Evolutionary conservation across 768 basidiomycete genomes (phyloP), one percentile per base, ranked within the genome.

Genomic region (Hysterangium stoloniferum): DNA sequence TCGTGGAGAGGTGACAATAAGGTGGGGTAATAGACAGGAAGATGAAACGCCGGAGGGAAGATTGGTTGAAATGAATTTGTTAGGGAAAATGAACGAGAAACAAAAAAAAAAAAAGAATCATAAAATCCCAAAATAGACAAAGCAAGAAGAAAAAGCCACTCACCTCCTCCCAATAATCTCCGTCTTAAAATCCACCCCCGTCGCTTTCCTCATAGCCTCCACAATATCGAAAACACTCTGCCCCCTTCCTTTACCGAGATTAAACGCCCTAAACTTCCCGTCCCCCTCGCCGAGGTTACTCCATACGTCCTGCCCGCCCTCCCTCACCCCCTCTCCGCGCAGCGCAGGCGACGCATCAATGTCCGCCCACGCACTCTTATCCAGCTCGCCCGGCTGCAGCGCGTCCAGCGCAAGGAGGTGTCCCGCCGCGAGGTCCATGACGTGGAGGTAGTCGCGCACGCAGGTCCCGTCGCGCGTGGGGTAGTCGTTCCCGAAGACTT

Each of bases 391-490:
- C 1, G 76, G 69, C 2, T 68, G 72, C 22, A 98, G 77, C 12
- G 90, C 91, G 45, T 94, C 85, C 34, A 98, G 75, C 1, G 96
- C 91, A 43, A 92, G 78, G 44, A 95, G 73, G 67, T 99, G 96
- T 1, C 96, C 96, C 13, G 81, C 73, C n/a, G 96, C 91, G 41
- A 99, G 76, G 66, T 99, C 96, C 63, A 97, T 79, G 54, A 99
- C 79, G 60, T 93, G 91, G 11, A 93, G 72, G 65, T 93, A 93
- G 67, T 98, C 94, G 36, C 94, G 84, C n/a, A 98, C 90, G 61
- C 95, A 99, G 6, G 95, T 97, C 7, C 95, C 95, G 62, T 98
- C 95, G 32, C 88, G 81, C 0, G 96, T 99, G 19, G 94, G 92
- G 66, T 96, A 99, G 67, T 99, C 92, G 63, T 95, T 87, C 27